Evolutionary conservation across 345 rosid genomes (phyloP), one percentile per base, ranked within the genome.

Genomic region (Chamaenerion angustifolium): DNA sequence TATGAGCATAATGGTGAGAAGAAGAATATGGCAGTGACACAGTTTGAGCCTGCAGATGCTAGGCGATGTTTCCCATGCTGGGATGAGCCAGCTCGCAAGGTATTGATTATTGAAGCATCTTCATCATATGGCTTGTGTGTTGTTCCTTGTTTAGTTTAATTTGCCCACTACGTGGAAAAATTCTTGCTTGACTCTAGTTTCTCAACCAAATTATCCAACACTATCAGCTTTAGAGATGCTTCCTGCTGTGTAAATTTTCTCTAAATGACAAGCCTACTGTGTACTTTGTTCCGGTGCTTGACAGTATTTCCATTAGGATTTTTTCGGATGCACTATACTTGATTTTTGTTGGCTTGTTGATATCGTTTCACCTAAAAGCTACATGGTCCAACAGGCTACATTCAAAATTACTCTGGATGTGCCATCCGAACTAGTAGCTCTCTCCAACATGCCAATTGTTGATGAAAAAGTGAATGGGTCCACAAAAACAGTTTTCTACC

Each of bases 71-170:
- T 92, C 64, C 98, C 98, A 0, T 92, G 98, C 56, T 87, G 98
- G 98, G 98, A 92, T 57, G 96, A 92, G 67, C 98, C 98, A 58
- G 83, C 88, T 60, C 82, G 83, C 95, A 92, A 92, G 95, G 98
- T 83, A 31, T 15, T 45, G 14, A 23, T 96, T 83, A 31, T 15
- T 45, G 14, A 23, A 3, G 35, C 2, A 49, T 19, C 3, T 56
- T 43, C 6, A 27, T 59, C 46, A 13, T 35, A 51, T 46, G 15
- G 13, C 16, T 40, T 8, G 14, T 37, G 13, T 40, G 18, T 31
- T 21, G 25, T 44, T 16, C 19, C 4, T 43, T 47, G 13, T 16
- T 13, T 13, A 25, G 10, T 35, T 1, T 2, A 23, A 44, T 47
- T 12, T 45, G 31, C 13, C 13, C 52, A 21, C 12, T 6, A 2